Conservation (phyloP, 129 eudicot species). For the Gnaphalium uliginosum region DNA sequence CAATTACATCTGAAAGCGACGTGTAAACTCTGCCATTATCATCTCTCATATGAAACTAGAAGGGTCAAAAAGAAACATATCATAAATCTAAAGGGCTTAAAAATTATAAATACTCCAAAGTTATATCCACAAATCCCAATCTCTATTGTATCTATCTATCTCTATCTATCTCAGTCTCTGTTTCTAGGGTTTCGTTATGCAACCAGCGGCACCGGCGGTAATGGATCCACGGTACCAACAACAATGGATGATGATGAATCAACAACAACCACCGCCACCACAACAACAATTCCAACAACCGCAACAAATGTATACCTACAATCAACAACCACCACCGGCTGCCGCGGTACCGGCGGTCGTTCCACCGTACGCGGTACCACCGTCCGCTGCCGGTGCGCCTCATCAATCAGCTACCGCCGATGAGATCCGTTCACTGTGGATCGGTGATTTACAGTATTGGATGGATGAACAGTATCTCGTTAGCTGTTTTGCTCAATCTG, state of each 20-base stretch:
- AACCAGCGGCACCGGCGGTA: conserved; percentile 43
- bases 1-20: no score
- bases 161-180: not conserved
- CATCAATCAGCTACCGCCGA: conserved; percentile 56
- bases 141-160: conserved; percentile 9
- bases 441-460: conserved; percentile 96
- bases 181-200: conserved; percentile 47
- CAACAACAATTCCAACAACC: conserved; percentile 43
- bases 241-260: conserved; percentile 52
- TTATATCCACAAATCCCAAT: not conserved
- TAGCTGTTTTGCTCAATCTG: conserved; percentile 60
- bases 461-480: conserved; percentile 84
- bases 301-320: conserved; percentile 51
- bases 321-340: conserved; percentile 52
- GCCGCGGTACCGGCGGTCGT: conserved; percentile 23
- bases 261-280: conserved; percentile 45
- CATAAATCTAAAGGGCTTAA: not conserved
- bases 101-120: not conserved
- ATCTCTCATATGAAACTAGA: not conserved
- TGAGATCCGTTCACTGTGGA: conserved; percentile 89
- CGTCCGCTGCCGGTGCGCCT: conserved; percentile 32
- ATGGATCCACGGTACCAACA: conserved; percentile 65
- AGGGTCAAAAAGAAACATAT: not conserved
- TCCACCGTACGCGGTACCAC: conserved; percentile 39
- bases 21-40: no score